phyloP scores from a whole-genome alignment of 768 basidiomycete species.

The Chlorophyllum brunneum region DNA sequence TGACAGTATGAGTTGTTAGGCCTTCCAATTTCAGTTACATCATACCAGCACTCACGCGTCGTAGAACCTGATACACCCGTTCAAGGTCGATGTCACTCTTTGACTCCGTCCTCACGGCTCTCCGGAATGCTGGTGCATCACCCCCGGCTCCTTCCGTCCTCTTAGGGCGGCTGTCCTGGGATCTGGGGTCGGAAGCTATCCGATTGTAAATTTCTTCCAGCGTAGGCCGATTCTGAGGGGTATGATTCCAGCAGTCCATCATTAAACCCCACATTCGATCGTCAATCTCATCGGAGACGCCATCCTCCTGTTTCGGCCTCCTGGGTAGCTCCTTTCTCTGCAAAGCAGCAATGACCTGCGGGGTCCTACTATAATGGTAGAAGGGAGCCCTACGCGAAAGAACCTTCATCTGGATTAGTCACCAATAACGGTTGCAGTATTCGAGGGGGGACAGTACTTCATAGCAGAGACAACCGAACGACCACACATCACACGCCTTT shows the following conservation, averaged over 20 bases:
- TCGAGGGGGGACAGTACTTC: neutral
- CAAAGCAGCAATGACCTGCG: neutral
- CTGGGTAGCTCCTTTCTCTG: neutral
- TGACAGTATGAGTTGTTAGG: too few relatives aligned
- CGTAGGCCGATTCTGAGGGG: neutral
- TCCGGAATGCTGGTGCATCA: neutral
- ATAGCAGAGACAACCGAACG: conserved; percentile 8
- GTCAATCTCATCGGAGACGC: neutral
- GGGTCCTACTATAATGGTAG: neutral
- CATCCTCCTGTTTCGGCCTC: neutral
- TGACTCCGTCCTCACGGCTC: neutral
- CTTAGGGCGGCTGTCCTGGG: too few relatives aligned
- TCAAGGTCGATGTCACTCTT: neutral
- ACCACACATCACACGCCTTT: conserved; percentile 7
- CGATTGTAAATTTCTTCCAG: neutral
- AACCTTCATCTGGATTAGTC: too few relatives aligned
- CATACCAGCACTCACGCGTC: too few relatives aligned
- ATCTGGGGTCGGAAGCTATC: too few relatives aligned
- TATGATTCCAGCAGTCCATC: neutral
- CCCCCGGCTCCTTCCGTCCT: too few relatives aligned
- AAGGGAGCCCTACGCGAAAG: neutral
- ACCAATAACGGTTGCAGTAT: too few relatives aligned
- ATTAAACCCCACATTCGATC: neutral
- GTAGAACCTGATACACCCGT: neutral
- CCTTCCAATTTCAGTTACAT: too few relatives aligned